phyloP scores from a whole-genome alignment of 2,329 filamentous ascomycete species.

The Sclerotinia borealis region DNA sequence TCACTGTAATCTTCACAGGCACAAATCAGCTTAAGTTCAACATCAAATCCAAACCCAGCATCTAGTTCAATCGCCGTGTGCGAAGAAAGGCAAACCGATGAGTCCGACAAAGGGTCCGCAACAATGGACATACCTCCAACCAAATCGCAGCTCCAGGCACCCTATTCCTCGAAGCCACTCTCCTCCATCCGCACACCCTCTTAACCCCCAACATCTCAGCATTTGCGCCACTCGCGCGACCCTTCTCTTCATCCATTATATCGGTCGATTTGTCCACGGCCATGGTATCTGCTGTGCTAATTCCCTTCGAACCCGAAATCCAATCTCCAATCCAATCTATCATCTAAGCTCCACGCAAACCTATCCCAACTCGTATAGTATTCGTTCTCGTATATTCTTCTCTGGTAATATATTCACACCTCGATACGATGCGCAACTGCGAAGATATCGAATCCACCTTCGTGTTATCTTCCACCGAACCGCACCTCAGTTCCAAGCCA shows the following conservation, averaged over 20 bases:
- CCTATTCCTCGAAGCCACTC: neutral
- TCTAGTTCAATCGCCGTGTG: neutral
- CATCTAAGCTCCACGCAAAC: neutral
- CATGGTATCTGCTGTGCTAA: neutral
- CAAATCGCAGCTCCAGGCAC: slow-evolving; percentile 8
- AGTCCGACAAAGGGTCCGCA: neutral
- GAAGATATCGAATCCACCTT: neutral
- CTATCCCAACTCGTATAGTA: neutral
- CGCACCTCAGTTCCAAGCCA: neutral
- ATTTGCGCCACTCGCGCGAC: neutral
- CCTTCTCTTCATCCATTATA: slow-evolving; percentile 6
- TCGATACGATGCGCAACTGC: neutral
- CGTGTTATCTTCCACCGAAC: neutral
- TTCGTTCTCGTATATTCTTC: neutral
- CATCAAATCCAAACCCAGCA: slow-evolving; percentile 12
- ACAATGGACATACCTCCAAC: slow-evolving; percentile 16
- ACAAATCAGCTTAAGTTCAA: slow-evolving; percentile 12
- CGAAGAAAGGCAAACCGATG: neutral
- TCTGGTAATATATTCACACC: neutral
- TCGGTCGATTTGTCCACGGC: neutral
- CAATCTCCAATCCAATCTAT: neutral
- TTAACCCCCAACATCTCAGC: neutral
- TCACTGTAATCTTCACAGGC: neutral
- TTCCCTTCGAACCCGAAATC: too few relatives aligned
- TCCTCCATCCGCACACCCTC: slow-evolving; percentile 4